Evolutionary conservation across 2,329 filamentous ascomycete species (phyloP), one percentile per base, ranked within the genome.

Genomic region (Hysterium pulicare): DNA sequence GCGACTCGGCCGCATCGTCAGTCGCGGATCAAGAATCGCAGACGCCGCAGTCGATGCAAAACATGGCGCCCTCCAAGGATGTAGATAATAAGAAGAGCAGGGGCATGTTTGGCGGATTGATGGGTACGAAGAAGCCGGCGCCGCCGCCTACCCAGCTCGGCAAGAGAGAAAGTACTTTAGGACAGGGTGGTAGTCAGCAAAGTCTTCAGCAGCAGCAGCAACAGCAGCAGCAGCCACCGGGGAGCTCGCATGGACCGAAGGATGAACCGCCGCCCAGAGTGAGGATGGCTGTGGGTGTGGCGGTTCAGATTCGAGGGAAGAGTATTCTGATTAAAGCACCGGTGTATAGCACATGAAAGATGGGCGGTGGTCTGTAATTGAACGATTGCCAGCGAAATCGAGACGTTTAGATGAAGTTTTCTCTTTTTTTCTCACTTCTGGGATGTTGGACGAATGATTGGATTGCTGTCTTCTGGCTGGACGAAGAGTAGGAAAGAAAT

Each of bases 251-350:
- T 21, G 61, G 58, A 22, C 62, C 64, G 38, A 67, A 71, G 28
- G 71, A 74, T 40, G 55, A 66, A 28, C 50, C 58, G 33, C 62
- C 69, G 39, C 68, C 68, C 20, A 60, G 71, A 11, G 72, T 76
- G 32, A 62, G 73, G n/a, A 59, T 76, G 58, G 66, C 72, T 13
- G 70, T 70, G 9, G 71, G 72, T 23, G 59, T 75, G 33, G 66
- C 68, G 6, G 71, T 75, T n/a, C 64, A 68, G 45, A 70, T 76
- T 26, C 65, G 72, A 35, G 71, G 71, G n/a, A 69, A 72, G 49
- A 69, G 64, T 32, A 68, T 76, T 24, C 53, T 76, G 50, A 68
- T 72, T 40, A 75, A 75, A 55, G 72, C 73, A 41, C 71, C 72
- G 4, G 71, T 75, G 10, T 74, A 65, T 51, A 64, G 59, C 53